Base-by-base conservation (phyloP, 148 eudicot genomes). In the Polygonum aviculare region DNA sequence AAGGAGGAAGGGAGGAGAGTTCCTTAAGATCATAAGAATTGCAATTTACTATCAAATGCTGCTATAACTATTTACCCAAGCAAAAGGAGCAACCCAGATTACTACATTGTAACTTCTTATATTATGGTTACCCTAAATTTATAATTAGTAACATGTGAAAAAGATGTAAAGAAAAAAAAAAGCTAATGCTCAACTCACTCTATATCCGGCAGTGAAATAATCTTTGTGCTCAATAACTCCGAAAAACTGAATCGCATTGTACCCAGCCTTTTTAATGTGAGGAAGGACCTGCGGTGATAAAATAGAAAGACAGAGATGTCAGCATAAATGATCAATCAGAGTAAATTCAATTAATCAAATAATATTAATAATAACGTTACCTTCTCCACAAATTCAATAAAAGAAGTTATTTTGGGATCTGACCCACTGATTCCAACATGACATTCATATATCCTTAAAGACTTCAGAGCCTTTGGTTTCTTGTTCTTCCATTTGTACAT, bases 221-320 rank as follows among this genome's bases (percentile, higher is more conserved):
- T 95, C 99, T 85, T 92, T 92, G 87, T 95, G 99, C 90, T 95
- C 99, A 82, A 85, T 82, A 84, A 93, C 85, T 78, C 97, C 99
- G 87, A 95, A 85, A 77, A 92, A 83, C 78, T 93, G 99, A 71
- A 95, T 86, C 48, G 90, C 97, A 84, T 95, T 93, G 84, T 95
- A 95, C 74, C 99, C 99, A 35, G 94, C 85, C 79, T 87, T 90
- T 82, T 93, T 95, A 62, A 93, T 84, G 74, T 84, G 88, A 77
- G 92, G 93, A 40, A 95, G 97, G 80, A 91, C 84, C 99, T 95
- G 86, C 69, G 60, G 76, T 57, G 51, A 76, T 38, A 0, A 14
- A 78, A 67, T 36, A 11, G 21, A 35, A 67, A 67, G 11, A 33
- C 44, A 38, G 44, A 67, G 38, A 5, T 36, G 18, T 62, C 38